phyloP scores from a whole-genome alignment of 306 rosid genomes.

The Vicia villosa region DNA sequence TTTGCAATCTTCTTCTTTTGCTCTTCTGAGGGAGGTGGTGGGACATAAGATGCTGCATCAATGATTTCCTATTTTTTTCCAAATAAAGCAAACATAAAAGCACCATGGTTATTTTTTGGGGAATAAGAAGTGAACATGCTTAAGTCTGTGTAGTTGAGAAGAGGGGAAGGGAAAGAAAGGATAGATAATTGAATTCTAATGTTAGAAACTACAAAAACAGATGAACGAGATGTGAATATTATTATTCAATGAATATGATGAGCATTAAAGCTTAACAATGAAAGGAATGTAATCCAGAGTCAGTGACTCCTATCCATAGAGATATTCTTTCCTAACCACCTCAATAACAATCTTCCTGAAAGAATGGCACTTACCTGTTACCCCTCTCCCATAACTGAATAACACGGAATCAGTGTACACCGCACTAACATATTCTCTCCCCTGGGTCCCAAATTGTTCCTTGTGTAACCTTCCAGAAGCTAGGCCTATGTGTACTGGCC shows the following conservation, averaged over 20 bases:
- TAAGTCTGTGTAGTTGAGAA: neutral
- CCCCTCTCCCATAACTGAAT: neutral
- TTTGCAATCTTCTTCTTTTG: conserved; percentile 94
- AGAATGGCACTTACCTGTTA: neutral
- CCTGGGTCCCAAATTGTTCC: neutral
- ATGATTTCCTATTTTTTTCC: conserved; percentile 70
- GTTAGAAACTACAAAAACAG: no score
- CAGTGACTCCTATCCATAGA: no score
- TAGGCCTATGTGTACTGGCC: neutral
- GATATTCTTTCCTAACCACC: neutral
- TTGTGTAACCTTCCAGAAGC: neutral
- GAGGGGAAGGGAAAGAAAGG: neutral
- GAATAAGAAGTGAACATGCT: conserved; percentile 1
- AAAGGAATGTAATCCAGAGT: no score
- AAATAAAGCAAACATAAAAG: conserved; percentile 23
- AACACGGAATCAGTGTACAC: neutral
- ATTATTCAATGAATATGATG: no score
- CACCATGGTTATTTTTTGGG: conserved; percentile 1
- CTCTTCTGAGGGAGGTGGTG: conserved; percentile 97
- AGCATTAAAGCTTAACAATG: no score
- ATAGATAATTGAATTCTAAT: conserved; percentile 5
- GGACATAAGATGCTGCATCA: conserved; percentile 93
- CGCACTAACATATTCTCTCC: neutral
- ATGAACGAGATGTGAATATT: no score
- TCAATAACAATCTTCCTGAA: neutral